Evolutionary conservation across 345 rosid species (phyloP).

Genomic region (Citrus glauca): DNA sequence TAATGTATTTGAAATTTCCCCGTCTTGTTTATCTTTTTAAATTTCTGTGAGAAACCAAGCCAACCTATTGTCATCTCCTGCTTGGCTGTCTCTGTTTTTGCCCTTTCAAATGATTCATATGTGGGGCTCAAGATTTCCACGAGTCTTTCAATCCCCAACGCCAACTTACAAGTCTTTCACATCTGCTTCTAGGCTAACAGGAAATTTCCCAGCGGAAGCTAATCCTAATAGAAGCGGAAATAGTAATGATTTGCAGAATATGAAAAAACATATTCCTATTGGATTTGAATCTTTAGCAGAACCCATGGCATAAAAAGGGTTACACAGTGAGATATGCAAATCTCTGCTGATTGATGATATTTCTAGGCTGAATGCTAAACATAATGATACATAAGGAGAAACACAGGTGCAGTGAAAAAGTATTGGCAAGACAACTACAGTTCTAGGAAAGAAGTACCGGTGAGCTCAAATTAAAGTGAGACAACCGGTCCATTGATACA

Average conservation of each 20-base stretch:
- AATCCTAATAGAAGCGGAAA: background rate
- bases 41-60: background rate
- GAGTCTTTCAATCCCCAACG: background rate
- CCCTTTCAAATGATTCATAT: background rate
- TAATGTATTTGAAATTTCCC: background rate
- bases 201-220: background rate
- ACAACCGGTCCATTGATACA: background rate
- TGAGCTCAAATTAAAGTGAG: background rate
- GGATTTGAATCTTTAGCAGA: slow-evolving; percentile 8
- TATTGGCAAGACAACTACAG: slow-evolving; percentile 1
- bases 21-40: background rate
- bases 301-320: background rate
- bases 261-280: background rate
- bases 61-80: background rate
- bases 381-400: slow-evolving; percentile 4
- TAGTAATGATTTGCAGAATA: background rate
- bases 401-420: slow-evolving; percentile 5
- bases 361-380: slow-evolving; percentile 4
- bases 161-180: background rate
- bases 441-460: background rate
- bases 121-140: background rate
- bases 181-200: background rate
- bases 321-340: background rate
- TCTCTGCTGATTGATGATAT: background rate
- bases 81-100: background rate